These are phyloP conservation scores for Ceratocystis harringtonii DNA, from an alignment of 2,329 filamentous ascomycete genomes.

Conservation along the genomic window DNA sequence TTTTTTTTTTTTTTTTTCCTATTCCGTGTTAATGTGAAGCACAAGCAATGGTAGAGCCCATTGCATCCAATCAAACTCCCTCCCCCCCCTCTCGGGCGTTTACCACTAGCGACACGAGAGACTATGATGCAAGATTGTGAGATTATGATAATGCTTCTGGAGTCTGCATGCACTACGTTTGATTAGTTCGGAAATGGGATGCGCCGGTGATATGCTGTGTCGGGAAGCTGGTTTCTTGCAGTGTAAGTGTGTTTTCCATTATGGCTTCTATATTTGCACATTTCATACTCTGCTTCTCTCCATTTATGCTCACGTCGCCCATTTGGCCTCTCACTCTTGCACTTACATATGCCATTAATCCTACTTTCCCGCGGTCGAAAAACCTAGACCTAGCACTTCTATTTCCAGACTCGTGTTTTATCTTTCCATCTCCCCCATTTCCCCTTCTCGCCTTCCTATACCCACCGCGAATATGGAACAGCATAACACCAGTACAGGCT, in stretches of 20 bases:
- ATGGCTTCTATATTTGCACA: neutral
- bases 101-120: neutral
- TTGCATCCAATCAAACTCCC: too few species aligned
- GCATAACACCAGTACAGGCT: neutral
- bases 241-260: neutral
- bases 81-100: too few species aligned
- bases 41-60: too few species aligned
- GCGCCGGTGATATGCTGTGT: neutral
- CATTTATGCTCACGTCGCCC: neutral
- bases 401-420: too few species aligned
- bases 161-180: neutral
- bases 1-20: neutral
- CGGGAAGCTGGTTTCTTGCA: neutral
- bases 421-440: too few species aligned
- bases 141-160: neutral
- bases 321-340: too few species aligned
- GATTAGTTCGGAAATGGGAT: neutral
- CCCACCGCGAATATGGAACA: too few species aligned
- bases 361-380: too few species aligned
- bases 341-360: too few species aligned
- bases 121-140: neutral
- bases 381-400: too few species aligned
- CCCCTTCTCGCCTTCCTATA: too few species aligned
- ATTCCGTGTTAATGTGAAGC: neutral
- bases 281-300: neutral